Evolutionary conservation across 768 basidiomycete species (phyloP), one percentile per base, ranked within the genome.

Genomic region (Hericium alpestre): DNA sequence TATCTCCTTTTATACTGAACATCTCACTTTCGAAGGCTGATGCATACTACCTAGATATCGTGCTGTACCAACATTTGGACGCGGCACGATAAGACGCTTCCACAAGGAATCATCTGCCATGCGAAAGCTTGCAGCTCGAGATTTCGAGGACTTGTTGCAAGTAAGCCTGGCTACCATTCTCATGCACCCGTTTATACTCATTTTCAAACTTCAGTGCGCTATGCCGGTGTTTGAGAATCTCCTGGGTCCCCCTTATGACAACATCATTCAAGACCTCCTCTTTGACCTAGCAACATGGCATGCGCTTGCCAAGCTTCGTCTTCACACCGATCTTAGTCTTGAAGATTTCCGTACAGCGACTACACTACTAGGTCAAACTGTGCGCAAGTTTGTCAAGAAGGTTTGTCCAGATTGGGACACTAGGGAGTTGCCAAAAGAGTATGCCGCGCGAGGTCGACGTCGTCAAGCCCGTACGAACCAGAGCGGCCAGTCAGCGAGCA

Each of bases 121-220:
- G 61, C 66, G 70, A 54, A 63, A 63, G 48, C 22, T 67, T 12
- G 66, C 64, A 0, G 63, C 60, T 0, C 50, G 63, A 10, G 65
- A 71, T 49, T 70, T 61, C 53, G 62, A 72, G 48, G 64, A 66
- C 48, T 38, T 71, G 1, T 57, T 70, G 9, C 59, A 69, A 50
- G 67, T 65, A 37, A 40, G 15, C 6, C 41, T 25, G 12, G 6
- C 16, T 13, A 38, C 23, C 23, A 4, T 23, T 23, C 23, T 23
- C 23, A 23, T 23, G 23, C 23, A 4, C 23, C 23, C 23, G 23
- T 23, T 23, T 23, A 23, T 23, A 23, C 38, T 25, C 9, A 37
- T 61, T 7, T 40, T n/a, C 1, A 2, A 11, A 12, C 39, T 11
- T n/a, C n/a, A 66, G 63, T 65, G 65, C 20, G 58, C 64, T 2